Evolutionary conservation across 805 yeast species (phyloP), one percentile per base, ranked within the genome.

Genomic region (Ogataea henricii): DNA sequence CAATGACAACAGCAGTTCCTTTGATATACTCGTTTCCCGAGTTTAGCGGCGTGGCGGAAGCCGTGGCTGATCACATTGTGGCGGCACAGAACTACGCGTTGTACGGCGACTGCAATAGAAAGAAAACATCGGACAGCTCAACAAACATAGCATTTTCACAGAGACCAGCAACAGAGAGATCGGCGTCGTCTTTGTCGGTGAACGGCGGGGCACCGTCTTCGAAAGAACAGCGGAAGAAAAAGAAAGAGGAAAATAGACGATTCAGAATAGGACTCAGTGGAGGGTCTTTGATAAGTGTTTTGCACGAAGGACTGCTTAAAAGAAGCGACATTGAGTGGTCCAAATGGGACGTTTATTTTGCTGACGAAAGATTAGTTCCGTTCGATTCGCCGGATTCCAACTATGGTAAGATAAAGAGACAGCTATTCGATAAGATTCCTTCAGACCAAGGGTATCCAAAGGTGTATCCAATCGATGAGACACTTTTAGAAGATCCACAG

Each of bases 321-420:
- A 76, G 96, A 59, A 69, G 70, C 45, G 78, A 77, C 40, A 83
- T 94, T 20, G 85, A 83, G 57, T 92, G 97, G 97, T 84, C 81
- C 39, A 85, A 83, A 63, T 92, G 98, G 98, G 97, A 92, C 66
- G 81, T 92, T 42, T 92, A 89, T 68, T 91, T 92, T 71, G 97
- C 97, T 5, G 98, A 92, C 69, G 98, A 92, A 72, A 81, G 98
- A 66, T 74, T 92, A 54, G 98, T 92, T 34, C 94, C 96, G 36
- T 88, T 89, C 55, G 85, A 80, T 43, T 81, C 87, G 22, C 79
- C 79, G 7, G 92, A 89, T 60, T 85, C 95, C 46, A 92, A 92
- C 66, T 92, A 85, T 60, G 97, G 97, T n/a, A 81, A 79, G 51
- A 89, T 94, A 43, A 89, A 89, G 64, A 71, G 92, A 43, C 83